These are phyloP conservation scores for Aspergillus clavatus DNA, from an alignment of 2,329 filamentous ascomycete species.

Conservation along the genomic window DNA sequence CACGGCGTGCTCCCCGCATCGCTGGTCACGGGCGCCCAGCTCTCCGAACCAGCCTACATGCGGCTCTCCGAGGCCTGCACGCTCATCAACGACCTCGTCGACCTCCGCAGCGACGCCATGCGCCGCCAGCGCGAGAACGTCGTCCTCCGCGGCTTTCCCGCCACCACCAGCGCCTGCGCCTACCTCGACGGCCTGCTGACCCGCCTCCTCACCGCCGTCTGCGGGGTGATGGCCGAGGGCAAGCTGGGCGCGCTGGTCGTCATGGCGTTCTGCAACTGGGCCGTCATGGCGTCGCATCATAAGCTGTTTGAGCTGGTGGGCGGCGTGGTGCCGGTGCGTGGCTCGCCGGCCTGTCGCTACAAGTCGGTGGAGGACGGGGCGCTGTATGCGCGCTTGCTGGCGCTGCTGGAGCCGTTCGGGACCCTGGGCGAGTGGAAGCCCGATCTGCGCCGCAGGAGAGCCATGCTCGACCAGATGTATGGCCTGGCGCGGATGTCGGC, in stretches of 20 bases:
- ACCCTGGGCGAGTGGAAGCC: constrained; percentile 10
- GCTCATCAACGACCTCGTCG: constrained; percentile 17
- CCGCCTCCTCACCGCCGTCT: constrained; percentile 1
- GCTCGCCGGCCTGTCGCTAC: constrained; percentile 1
- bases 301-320: constrained; percentile 16
- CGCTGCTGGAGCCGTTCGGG: constrained; percentile 12
- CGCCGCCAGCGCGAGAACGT: constrained; percentile 19
- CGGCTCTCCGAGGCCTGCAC: constrained; percentile 8
- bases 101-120: constrained; percentile 18
- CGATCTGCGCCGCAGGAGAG: constrained; percentile 7
- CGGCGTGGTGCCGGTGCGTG: not conserved
- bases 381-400: constrained; percentile 11
- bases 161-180: constrained; percentile 9
- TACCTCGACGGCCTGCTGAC: constrained; percentile 13
- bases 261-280: constrained; percentile 21
- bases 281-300: constrained; percentile 19
- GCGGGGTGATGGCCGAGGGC: constrained; percentile 6
- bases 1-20: constrained; percentile 16
- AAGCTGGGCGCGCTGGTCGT: constrained; percentile 10
- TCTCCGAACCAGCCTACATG: constrained; percentile 9
- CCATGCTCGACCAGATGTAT: constrained; percentile 14
- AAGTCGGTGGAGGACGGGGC: constrained; percentile 1
- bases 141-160: constrained; percentile 14
- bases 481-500: constrained; percentile 6
- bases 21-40: constrained; percentile 9